Base-by-base conservation (phyloP, 2,329 filamentous ascomycete species). In the Neurospora sp. region DNA sequence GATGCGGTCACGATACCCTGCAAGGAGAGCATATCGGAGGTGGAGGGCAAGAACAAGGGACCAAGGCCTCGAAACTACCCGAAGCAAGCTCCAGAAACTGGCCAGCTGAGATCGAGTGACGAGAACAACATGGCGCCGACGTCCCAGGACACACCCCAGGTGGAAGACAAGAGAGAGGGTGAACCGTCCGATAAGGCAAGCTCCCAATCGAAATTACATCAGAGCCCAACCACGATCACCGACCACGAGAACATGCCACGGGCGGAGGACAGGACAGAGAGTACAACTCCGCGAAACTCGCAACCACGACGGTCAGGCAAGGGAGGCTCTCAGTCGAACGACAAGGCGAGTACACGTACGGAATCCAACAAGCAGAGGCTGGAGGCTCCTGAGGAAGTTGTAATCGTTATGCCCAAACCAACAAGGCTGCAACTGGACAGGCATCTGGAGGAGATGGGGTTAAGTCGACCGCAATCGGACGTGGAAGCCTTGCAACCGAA, bases 241-340 rank as follows among this genome's bases (percentile, higher is more conserved):
- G 1, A 17, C 28, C 28, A 52, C 19, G 52, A 62, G 28, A 3
- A 6, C 28, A 17, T 36, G 28, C 28, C 52, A 17, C 1, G 6
- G 0, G 15, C 3, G 52, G 15, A 62, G 52, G 23, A 4, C 15
- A 36, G 2, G 8, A 62, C 15, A 62, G 52, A 36, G 28, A n/a
- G 15, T 6, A 5, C 6, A 1, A 33, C 0, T 8, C 12, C 0
- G 8, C 28, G 12, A 33, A 17, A 4, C 2, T 17, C 23, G 0
- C 52, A 62, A 1, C 28, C 12, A 2, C 15, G 15, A 0, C 15
- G 1, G 28, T 10, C 52, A 17, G 15, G 12, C 1, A 62, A 36
- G 4, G 15, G 10, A 36, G 52, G 12, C 3, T 17, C 12, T 1
- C 52, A 36, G 28, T 33, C 15, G 8, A 8, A 36, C 52, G 1